These are phyloP conservation scores for Eutrema yunnanense DNA, from an alignment of 345 rosid genomes.

Conservation along the genomic window DNA sequence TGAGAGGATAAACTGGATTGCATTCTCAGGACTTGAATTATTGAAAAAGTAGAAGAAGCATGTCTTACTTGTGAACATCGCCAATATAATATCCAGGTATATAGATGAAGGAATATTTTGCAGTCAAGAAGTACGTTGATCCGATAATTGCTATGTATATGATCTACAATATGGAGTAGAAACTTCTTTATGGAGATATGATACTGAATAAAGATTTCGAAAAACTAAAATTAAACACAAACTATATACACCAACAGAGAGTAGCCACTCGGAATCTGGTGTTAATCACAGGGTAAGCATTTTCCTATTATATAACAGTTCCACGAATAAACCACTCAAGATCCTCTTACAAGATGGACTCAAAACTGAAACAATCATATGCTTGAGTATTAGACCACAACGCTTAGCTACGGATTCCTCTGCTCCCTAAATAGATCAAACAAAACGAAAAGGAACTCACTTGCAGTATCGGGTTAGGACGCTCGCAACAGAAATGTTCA, in stretches of 20 bases:
- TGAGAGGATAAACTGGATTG: background rate
- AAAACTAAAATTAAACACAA: background rate
- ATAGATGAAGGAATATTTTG: slow-evolving; percentile 56
- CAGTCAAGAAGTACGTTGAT: slow-evolving; percentile 54
- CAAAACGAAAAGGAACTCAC: slow-evolving; percentile 24
- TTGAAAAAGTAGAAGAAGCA: background rate
- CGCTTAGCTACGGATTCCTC: no score
- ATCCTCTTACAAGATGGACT: slow-evolving; percentile 2
- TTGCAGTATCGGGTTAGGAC: slow-evolving; percentile 83
- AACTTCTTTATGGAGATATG: background rate
- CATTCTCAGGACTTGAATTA: background rate
- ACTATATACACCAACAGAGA: background rate
- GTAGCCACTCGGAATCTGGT: background rate
- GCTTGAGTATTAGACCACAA: background rate
- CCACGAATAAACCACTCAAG: background rate
- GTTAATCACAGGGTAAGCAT: background rate
- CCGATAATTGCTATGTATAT: slow-evolving; percentile 72
- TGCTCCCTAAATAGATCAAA: no score
- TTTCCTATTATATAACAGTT: background rate
- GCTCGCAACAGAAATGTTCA: slow-evolving; percentile 73
- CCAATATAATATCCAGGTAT: slow-evolving; percentile 88
- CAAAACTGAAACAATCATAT: background rate
- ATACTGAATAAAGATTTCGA: background rate
- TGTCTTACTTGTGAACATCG: slow-evolving; percentile 60
- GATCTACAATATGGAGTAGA: slow-evolving; percentile 38